A percentile compares a stretch with the other conserved stretches of the same genome.
Evolutionary conservation across 129 eudicot species (phyloP).

Genomic region (Centrapalus pauciflorus): DNA sequence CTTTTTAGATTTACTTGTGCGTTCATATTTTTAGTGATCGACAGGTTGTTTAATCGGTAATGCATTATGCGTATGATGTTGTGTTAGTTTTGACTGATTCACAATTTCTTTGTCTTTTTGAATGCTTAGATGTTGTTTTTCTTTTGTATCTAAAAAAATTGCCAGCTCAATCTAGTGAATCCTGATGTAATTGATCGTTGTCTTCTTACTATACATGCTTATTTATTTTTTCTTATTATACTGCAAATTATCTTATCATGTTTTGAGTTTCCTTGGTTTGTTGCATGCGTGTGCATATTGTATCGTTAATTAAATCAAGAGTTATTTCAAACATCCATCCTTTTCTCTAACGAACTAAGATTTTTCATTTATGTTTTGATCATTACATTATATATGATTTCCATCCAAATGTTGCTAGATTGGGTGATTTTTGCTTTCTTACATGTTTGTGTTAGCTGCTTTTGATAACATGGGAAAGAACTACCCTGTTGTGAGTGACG

Average conservation of each 20-base stretch:
- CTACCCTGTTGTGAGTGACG: conserved; percentile 66
- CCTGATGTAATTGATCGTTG: not conserved
- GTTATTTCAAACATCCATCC: too few relatives aligned
- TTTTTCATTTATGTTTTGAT: not conserved
- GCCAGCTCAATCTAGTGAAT: too few relatives aligned
- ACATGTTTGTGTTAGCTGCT: not conserved
- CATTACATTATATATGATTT: not conserved
- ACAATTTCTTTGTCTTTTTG: not conserved
- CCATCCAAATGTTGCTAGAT: not conserved
- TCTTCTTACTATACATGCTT: not conserved
- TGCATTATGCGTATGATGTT: not conserved
- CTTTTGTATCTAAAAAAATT: too few relatives aligned
- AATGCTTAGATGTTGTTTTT: not conserved
- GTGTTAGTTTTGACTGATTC: not conserved
- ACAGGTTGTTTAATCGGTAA: not conserved
- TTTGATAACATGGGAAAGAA: conserved; percentile 51
- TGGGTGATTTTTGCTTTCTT: not conserved
- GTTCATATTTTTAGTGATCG: not conserved
- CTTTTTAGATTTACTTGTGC: not conserved
- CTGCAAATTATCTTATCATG: not conserved
- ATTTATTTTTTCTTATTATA: not conserved
- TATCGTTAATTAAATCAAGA: too few relatives aligned
- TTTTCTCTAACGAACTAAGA: too few relatives aligned
- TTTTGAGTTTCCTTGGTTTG: too few relatives aligned
- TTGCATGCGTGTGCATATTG: too few relatives aligned